These are phyloP conservation scores for Combretum micranthum DNA, from an alignment of 345 rosid species.

Conservation along the genomic window DNA sequence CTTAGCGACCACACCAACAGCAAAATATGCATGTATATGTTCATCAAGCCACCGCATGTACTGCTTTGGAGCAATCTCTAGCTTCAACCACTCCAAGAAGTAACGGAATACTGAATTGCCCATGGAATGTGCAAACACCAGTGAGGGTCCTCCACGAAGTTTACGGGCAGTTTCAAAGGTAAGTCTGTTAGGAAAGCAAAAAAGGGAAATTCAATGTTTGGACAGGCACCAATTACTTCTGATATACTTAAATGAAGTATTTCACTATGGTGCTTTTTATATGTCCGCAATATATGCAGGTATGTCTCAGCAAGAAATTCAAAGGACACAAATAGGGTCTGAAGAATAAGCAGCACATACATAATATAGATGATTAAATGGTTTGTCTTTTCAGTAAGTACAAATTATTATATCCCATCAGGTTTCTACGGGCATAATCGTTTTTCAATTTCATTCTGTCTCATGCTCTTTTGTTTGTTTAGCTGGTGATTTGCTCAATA, in stretches of 20 bases:
- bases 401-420: too few species aligned
- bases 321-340: too few species aligned
- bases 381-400: too few species aligned
- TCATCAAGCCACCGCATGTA: slow-evolving; percentile 85
- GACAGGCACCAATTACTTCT: neutral
- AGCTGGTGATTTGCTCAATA: too few species aligned
- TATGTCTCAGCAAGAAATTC: too few species aligned
- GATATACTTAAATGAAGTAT: neutral
- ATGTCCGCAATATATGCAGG: too few species aligned
- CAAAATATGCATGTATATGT: slow-evolving; percentile 90
- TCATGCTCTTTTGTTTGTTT: too few species aligned
- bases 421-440: too few species aligned
- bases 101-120: slow-evolving; percentile 94
- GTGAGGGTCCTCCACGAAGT: slow-evolving; percentile 87
- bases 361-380: too few species aligned
- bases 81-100: slow-evolving; percentile 96
- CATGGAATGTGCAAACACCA: slow-evolving; percentile 97
- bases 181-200: slow-evolving; percentile 38
- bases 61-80: slow-evolving; percentile 95
- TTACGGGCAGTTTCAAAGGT: slow-evolving; percentile 93
- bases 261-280: too few species aligned
- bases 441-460: too few species aligned
- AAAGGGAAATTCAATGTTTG: neutral
- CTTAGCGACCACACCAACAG: slow-evolving; percentile 62
- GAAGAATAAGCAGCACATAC: too few species aligned